Evolutionary conservation across 768 basidiomycete species (phyloP), one percentile per base, ranked within the genome.

Genomic region (Trametes coccinea): DNA sequence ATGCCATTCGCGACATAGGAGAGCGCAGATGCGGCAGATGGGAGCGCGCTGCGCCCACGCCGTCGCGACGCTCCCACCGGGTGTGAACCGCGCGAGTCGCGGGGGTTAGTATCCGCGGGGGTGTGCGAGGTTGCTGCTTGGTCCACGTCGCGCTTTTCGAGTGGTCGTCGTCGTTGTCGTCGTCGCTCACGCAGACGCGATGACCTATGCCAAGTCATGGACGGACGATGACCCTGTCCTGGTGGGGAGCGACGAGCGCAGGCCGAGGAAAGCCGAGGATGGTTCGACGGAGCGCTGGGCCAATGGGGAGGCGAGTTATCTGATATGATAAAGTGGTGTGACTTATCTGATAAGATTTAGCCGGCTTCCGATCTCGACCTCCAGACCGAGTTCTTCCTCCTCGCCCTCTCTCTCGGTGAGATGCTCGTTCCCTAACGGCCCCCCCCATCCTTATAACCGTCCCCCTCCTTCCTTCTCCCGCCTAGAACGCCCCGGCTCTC

Each of bases 311-410:
- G 40, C 31, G 48, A 50, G 53, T 62, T 62, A 62, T 58, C 56
- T 57, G 56, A 62, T 62, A 57, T 62, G 61, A 62, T 62, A 62
- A 57, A 52, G 53, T 57, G 45, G 52, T n/a, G 27, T 13, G 22
- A 13, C 43, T 41, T 63, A 63, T 63, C 62, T 44, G 62, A 63
- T 63, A 59, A 63, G 62, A 63, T 63, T 47, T 43, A 29, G 29
- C 55, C 49, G 50, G 34, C 3, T 22, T 39, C 53, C 41, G 48
- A 53, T 44, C 31, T 41, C 30, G 27, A 22, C 49, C 59, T 60
- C 46, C 53, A 51, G 50, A 30, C 58, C 44, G 37, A 17, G 30
- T 7, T 31, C 48, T 13, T 22, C 22, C 39, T n/a, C 17, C 37
- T 22, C 7, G 2, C 11, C 16, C n/a, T 14, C 14, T 30, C 17